Evolutionary conservation across 495 filamentous ascomycete species (phyloP).

Genomic region (Tirmania nivea): DNA sequence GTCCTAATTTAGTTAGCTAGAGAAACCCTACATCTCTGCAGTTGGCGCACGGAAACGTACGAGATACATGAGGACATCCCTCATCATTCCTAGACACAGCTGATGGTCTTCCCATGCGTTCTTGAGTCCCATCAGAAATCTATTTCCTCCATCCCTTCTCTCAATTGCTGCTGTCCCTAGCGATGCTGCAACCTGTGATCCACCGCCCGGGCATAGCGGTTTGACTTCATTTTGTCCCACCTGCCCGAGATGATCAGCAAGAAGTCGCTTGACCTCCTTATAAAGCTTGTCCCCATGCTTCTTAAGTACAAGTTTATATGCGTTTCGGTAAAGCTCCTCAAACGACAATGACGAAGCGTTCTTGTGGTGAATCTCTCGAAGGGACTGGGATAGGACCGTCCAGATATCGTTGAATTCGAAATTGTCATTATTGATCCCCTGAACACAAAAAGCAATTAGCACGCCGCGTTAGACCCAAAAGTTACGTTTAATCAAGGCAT

Average conservation of each 20-base stretch:
- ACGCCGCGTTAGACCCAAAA: not conserved
- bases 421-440: slow-evolving; percentile 35
- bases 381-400: slow-evolving; percentile 46
- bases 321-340: slow-evolving; percentile 83
- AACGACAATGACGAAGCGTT: slow-evolving; percentile 81
- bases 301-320: slow-evolving; percentile 86
- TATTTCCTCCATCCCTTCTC: slow-evolving; percentile 57
- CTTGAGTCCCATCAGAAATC: slow-evolving; percentile 55
- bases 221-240: slow-evolving; percentile 14
- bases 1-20: slow-evolving; percentile 25
- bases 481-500: not conserved
- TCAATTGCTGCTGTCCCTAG: slow-evolving; percentile 46
- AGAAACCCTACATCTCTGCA: no score
- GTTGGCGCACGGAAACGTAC: slow-evolving; percentile 23
- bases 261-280: slow-evolving; percentile 51
- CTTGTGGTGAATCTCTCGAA: slow-evolving; percentile 74
- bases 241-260: slow-evolving; percentile 13
- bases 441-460: slow-evolving; percentile 3
- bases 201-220: slow-evolving; percentile 22
- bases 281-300: slow-evolving; percentile 76
- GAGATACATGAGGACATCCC: slow-evolving; percentile 97
- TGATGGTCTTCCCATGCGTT: slow-evolving; percentile 73
- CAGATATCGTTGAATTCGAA: slow-evolving; percentile 70
- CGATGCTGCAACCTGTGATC: slow-evolving; percentile 20
- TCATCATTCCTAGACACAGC: slow-evolving; percentile 87